Evolutionary conservation across 768 basidiomycete species (phyloP).

Genomic region (Lentinula detonsa): DNA sequence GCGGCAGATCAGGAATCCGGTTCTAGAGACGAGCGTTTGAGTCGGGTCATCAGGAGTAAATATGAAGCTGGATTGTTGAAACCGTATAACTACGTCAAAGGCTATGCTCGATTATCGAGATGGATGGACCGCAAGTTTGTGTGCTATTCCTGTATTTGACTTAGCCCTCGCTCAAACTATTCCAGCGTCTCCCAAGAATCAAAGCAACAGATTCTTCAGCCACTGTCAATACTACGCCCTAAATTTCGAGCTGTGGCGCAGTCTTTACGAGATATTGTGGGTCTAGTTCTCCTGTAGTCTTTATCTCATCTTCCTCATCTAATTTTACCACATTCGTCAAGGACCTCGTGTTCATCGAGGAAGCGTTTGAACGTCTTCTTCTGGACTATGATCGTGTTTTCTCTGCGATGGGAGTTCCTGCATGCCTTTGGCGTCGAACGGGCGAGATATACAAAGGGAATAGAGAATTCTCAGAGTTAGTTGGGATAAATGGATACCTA

Average conservation of each 20-base stretch:
- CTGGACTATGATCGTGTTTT: slow-evolving; percentile 95
- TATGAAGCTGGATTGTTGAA: slow-evolving; percentile 94
- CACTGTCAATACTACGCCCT: slow-evolving; percentile 76
- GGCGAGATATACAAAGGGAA: slow-evolving; percentile 99
- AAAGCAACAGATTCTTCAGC: slow-evolving; percentile 87
- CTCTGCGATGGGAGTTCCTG: slow-evolving; percentile 94
- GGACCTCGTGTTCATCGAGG: slow-evolving; percentile 97
- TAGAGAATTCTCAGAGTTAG: slow-evolving; percentile 87
- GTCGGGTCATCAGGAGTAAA: slow-evolving; percentile 90
- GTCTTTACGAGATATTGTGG: slow-evolving; percentile 74
- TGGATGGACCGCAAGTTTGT: slow-evolving; percentile 94
- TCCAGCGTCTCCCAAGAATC: slow-evolving; percentile 82
- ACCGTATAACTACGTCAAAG: slow-evolving; percentile 96
- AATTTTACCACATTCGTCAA: not conserved
- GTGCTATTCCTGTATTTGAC: not conserved
- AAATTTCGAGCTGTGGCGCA: slow-evolving; percentile 86
- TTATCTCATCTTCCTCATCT: not conserved
- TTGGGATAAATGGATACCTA: slow-evolving; percentile 82
- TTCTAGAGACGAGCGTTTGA: slow-evolving; percentile 83
- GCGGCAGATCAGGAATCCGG: slow-evolving; percentile 94
- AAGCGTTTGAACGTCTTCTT: slow-evolving; percentile 92
- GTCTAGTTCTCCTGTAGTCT: slow-evolving; percentile 15
- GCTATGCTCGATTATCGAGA: slow-evolving; percentile 82
- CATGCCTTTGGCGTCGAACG: slow-evolving; percentile 93
- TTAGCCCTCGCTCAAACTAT: not conserved